Base-by-base conservation (phyloP, 768 basidiomycete genomes). In the Podaxis carcinomalis region DNA sequence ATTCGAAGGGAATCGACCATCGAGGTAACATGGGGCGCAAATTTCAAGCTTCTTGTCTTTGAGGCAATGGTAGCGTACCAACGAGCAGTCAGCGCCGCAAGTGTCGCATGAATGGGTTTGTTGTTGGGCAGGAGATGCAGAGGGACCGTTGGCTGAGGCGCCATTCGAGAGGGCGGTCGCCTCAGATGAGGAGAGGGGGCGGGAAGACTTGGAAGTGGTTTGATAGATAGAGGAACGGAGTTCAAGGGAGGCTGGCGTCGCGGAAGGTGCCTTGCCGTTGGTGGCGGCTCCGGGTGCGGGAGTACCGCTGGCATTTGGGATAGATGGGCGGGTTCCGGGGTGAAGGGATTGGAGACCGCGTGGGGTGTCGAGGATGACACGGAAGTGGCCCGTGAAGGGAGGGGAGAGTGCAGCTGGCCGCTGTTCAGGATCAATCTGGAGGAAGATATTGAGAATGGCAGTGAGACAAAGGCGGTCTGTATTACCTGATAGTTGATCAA, bases 341-440 rank as follows among this genome's bases (percentile, higher is more conserved):
- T 94, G 97, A 9, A 97, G 83, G 13, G 97, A 97, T 66, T 95
- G 93, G 1, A 99, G 83, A 13, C 97, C 97, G 50, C 94, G 91
- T 35, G 97, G 97, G 0, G 96, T 95, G 70, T 99, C 97, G 65
- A 98, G 86, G 56, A 97, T 87, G 69, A 99, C 93, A 61, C 97
- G 90, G 86, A 96, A 99, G 73, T 99, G 97, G 25, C 97, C 97
- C 1, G 97, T 98, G 75, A 98, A 98, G 25, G 97, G 97, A 21
- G 97, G 97, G 5, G 91, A 94, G 21, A 98, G 83, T 0, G 96
- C 85, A 1, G 97, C 92, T 3, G 97, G 97, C 55, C 95, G 84
- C 62, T 93, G 89, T 69, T 98, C 96, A 35, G 96, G 95, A 77
- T 99, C 97, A 68, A 99, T 93, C 96, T 99, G 68, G 1, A 53